These are phyloP conservation scores for Trichoderma guizhouense DNA, from an alignment of 2,329 filamentous ascomycete genomes.

Conservation along the genomic window DNA sequence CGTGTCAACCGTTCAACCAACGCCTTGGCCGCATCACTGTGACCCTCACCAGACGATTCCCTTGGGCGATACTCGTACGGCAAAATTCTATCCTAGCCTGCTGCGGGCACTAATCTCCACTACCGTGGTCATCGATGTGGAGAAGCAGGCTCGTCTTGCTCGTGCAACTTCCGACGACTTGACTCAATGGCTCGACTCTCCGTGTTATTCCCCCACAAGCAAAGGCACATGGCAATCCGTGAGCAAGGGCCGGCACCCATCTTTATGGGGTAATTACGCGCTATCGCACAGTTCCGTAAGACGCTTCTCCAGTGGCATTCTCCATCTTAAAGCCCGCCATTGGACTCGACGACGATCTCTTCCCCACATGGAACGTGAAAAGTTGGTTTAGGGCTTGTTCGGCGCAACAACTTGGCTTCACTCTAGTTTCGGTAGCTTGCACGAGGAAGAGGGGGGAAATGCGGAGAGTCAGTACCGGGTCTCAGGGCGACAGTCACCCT, in stretches of 20 bases:
- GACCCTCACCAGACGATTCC: neutral
- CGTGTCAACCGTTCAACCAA: neutral
- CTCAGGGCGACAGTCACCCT: constrained; percentile 12
- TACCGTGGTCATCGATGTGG: constrained; percentile 3
- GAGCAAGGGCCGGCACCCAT: neutral
- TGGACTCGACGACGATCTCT: constrained; percentile 6
- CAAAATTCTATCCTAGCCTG: neutral
- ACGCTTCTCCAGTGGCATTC: neutral
- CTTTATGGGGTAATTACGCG: neutral
- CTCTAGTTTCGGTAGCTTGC: neutral
- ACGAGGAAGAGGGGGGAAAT: neutral
- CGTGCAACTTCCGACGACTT: constrained; percentile 7
- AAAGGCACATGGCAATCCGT: neutral
- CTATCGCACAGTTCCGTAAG: neutral
- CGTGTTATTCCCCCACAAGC: neutral
- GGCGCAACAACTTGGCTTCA: neutral
- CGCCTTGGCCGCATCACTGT: constrained; percentile 4
- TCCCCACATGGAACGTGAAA: constrained; percentile 11
- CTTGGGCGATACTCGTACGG: neutral
- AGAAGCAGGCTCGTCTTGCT: neutral
- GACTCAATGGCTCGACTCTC: neutral
- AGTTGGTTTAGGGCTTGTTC: neutral
- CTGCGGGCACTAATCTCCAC: neutral
- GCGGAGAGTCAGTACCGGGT: constrained; percentile 9
- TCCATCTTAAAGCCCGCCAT: neutral